Conservation (phyloP, 345 rosid genomes). For the rapeseed (Brassica napus) region Da-Ae NC_063438.1:22654001-22654500, state of each 20-base stretch:
- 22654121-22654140: conserved; percentile 5
- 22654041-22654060: conserved; percentile 27
- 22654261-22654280: conserved; percentile 1
- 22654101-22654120: conserved; percentile 21
- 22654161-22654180: conserved; percentile 23
- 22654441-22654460: conserved; percentile 14
- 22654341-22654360: conserved; percentile 1
- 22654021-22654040: neutral
- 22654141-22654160: conserved; percentile 9
- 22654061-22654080: conserved; percentile 20
- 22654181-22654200: conserved; percentile 26
- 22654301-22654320: conserved; percentile 8
- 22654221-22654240: conserved; percentile 8
- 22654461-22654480: neutral
- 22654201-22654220: conserved; percentile 3
- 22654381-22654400: neutral
- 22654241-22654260: conserved; percentile 3
- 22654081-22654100: neutral
- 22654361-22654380: conserved; percentile 20
- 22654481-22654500: neutral
- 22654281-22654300: conserved; percentile 1
- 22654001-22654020: conserved; percentile 12
- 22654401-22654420: conserved; percentile 25
- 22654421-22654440: conserved; percentile 15
- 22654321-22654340: conserved; percentile 11